Evolutionary conservation across 495 filamentous ascomycete genomes (phyloP).

Genomic region (Aspergillus avenaceus): DNA sequence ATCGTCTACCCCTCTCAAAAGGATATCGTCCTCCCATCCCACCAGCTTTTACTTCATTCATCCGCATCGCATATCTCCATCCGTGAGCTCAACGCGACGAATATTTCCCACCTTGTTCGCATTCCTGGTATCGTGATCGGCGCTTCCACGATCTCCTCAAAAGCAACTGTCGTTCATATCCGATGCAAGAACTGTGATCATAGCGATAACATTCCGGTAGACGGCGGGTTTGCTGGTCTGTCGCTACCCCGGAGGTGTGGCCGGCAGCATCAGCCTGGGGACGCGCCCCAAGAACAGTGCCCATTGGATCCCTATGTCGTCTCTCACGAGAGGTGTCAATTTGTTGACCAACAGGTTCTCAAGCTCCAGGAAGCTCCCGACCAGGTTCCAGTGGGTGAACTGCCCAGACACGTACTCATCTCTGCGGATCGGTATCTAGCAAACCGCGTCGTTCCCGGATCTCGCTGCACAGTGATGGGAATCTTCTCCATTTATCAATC

Average conservation of each 20-base stretch:
- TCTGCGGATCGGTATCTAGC: conserved; percentile 94
- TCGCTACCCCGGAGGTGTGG: conserved; percentile 77
- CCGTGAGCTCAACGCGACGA: conserved; percentile 86
- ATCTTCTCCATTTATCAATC: conserved; percentile 97
- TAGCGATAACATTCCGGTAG: conserved; percentile 64
- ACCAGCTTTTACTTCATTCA: conserved; percentile 95
- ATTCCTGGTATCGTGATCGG: conserved; percentile 98
- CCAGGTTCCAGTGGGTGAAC: conserved; percentile 94
- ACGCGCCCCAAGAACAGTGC: conserved; percentile 63
- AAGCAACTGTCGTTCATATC: conserved; percentile 81
- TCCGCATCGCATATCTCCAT: conserved; percentile 87
- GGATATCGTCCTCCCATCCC: conserved; percentile 68
- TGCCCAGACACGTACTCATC: conserved; percentile 90
- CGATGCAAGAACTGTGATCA: conserved; percentile 87
- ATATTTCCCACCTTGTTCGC: conserved; percentile 89
- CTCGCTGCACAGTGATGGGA: conserved; percentile 91
- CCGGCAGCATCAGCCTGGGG: conserved; percentile 51
- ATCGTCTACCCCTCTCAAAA: conserved; percentile 80
- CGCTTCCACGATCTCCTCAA: conserved; percentile 92
- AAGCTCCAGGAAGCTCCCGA: conserved; percentile 98
- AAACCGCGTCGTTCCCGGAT: conserved; percentile 93
- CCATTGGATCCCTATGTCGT: conserved; percentile 95
- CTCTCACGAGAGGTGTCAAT: conserved; percentile 87
- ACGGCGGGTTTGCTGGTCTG: conserved; percentile 81
- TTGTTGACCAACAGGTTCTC: conserved; percentile 97